A percentile compares a stretch with the other conserved stretches of the same genome.
These are phyloP conservation scores for Chytriomyces confervae DNA, from an alignment of 192 early-diverging fungal species.

Conservation along the genomic window DNA sequence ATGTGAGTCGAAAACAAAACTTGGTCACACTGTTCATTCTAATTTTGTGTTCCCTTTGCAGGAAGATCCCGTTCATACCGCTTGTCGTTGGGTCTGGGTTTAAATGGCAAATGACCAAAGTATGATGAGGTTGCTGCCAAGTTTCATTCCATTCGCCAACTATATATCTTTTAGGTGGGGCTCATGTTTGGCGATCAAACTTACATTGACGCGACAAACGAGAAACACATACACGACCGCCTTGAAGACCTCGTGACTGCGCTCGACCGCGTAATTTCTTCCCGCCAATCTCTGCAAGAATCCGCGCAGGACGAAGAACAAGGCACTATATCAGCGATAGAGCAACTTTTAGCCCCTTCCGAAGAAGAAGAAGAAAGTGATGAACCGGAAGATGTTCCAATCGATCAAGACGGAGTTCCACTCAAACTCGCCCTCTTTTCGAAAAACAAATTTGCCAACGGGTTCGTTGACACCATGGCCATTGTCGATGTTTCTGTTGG, in stretches of 20 bases:
- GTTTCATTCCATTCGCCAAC: neutral
- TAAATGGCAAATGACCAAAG: slow-evolving; percentile 39
- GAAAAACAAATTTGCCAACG: neutral
- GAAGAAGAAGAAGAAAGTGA: neutral
- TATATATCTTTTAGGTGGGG: neutral
- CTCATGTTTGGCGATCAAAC: slow-evolving; percentile 20
- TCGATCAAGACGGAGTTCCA: neutral
- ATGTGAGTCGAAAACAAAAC: neutral
- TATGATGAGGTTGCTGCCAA: neutral
- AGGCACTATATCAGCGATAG: neutral
- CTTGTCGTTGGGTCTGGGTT: slow-evolving; percentile 30
- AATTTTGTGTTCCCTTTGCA: neutral
- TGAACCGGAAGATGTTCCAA: neutral
- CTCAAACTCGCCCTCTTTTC: neutral
- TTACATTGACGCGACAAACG: slow-evolving; percentile 25
- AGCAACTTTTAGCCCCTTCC: neutral
- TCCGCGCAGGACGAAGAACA: neutral
- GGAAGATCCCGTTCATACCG: slow-evolving; percentile 28
- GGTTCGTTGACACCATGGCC: neutral
- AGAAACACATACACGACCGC: neutral
- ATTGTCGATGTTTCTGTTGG: neutral
- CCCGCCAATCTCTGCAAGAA: neutral
- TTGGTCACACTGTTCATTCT: neutral
- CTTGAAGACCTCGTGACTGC: neutral
- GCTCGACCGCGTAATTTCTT: slow-evolving; percentile 14